Base-by-base conservation (phyloP, 805 yeast genomes). In the Yarrowia yakushimensis region DNA sequence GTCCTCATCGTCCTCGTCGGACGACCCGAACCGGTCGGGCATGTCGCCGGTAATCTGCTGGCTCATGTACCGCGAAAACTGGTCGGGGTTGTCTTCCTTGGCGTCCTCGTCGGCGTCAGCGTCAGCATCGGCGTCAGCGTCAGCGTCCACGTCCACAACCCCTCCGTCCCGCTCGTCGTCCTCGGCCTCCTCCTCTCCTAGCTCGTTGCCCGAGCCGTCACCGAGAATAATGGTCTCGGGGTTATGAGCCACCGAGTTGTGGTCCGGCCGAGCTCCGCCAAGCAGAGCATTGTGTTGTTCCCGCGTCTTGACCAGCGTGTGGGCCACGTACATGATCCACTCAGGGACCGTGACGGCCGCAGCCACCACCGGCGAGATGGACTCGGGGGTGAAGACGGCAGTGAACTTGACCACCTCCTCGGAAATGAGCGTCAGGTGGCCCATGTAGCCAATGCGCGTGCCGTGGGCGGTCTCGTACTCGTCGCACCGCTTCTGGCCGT, bases 351-450 rank as follows among this genome's bases (percentile, higher is more conserved):
- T 64, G 5, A 80, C 79, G 3, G 82, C 80, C 11, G 77, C 79
- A 13, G 79, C 81, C 20, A 85, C 82, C 5, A 77, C 70, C 3
- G 82, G 80, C 1, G 88, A 81, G 22, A 59, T 59, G n/a, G 41
- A 73, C 65, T 83, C 87, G 8, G 87, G 85, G 37, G 84, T 79
- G 68, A 83, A 83, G 17, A 84, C 72, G n/a, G 81, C 78, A 9
- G 78, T 76, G 73, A 94, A 94, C 72, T 94, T 94, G 54, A 91
- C 97, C 48, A 94, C 91, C 72, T 94, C 99, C 72, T 94, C 99
- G 59, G 97, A 91, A 63, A 94, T 90, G 59, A 94, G 77, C 7
- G 96, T 90, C 66, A 94, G 76, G 72, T 94, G 99, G n/a, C 99
- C 99, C 90, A 92, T 91, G 71, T 90, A 94, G 0, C 99, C 99